Percentiles rank a stretch among this genome's conserved stretches.
Conservation (phyloP, 2,329 filamentous ascomycete species). For the Furcasterigmium furcatum region DNA sequence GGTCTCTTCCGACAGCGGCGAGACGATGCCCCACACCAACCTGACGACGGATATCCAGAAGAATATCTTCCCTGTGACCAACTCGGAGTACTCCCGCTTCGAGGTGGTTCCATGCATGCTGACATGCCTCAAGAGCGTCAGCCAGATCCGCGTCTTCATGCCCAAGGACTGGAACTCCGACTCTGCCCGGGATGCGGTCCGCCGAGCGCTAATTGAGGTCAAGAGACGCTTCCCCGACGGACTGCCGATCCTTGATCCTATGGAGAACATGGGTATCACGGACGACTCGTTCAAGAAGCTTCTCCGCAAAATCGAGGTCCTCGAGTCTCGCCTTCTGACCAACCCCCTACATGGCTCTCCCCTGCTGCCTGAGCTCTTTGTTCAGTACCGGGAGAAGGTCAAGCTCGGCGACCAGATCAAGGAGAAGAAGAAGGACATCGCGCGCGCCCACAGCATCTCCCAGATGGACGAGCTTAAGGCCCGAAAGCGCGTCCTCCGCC, state of each 20-base stretch:
- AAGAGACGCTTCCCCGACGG: conserved; percentile 89
- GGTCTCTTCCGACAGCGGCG: conserved; percentile 47
- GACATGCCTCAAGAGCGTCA: conserved; percentile 79
- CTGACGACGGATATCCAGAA: conserved; percentile 50
- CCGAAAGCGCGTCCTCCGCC: conserved; percentile 89
- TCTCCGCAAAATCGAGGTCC: conserved; percentile 91
- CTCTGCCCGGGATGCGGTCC: conserved; percentile 64
- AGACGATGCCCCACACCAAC: conserved; percentile 33
- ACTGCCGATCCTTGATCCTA: conserved; percentile 81
- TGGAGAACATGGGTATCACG: conserved; percentile 93
- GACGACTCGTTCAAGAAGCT: conserved; percentile 94
- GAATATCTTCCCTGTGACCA: conserved; percentile 61
- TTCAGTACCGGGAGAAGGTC: conserved; percentile 82
- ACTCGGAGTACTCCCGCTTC: conserved; percentile 66
- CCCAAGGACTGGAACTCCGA: conserved; percentile 70
- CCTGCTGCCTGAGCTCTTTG: conserved; percentile 77
- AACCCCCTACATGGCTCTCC: conserved; percentile 93
- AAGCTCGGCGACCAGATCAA: conserved; percentile 77
- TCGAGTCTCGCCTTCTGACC: conserved; percentile 83
- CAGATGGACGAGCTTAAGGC: conserved; percentile 96
- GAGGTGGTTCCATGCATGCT: conserved; percentile 85
- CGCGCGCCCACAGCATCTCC: conserved; percentile 79
- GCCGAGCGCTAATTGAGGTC: conserved; percentile 73
- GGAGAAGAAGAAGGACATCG: conserved; percentile 81
- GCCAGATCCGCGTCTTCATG: conserved; percentile 79